Evolutionary conservation across 495 filamentous ascomycete species (phyloP), one percentile per base, ranked within the genome.

Genomic region (Daldinia loculata): DNA sequence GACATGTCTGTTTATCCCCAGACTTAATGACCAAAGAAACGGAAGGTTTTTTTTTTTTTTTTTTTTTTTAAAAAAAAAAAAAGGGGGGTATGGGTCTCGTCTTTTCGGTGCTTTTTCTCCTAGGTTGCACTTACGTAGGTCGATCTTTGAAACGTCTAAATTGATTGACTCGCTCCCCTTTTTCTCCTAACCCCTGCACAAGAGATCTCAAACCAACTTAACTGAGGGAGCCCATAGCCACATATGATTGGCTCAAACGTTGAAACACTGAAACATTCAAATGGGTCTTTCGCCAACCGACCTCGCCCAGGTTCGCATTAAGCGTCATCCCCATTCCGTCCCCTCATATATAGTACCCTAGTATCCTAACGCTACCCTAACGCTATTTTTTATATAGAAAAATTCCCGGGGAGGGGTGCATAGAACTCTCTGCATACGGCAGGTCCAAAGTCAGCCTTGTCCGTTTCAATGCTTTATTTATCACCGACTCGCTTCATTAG

Each of bases 181-280:
- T 45, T 59, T 48, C 56, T 48, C 64, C 70, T 61, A 14, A 56
- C 64, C 70, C 70, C 61, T 68, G 69, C 60, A 59, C 59, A 9
- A 53, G 48, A 72, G 69, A 64, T 73, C 70, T 66, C 30, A 57
- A 52, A 71, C 39, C 34, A 38, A 17, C 17, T 26, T 17, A 50
- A 57, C 29, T 72, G 59, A 72, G 64, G 69, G 59, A 72, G 64
- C 69, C 70, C 26, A 38, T 30, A 6, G 6, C 14, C 22, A 7
- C 29, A 19, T 27, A 56, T 55, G 19, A 74, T 74, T 74, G 71
- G 71, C 39, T 43, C 22, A 6, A 38, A 61, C 14, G 15, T 73
- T 34, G 70, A 73, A 73, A 73, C 70, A 59, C 51, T 70, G 71
- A 74, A 74, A 74, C 71, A 74, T 66, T 53, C 43, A 53, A 48